phyloP scores from a whole-genome alignment of 768 basidiomycete species.

The Trametes cubensis region DNA sequence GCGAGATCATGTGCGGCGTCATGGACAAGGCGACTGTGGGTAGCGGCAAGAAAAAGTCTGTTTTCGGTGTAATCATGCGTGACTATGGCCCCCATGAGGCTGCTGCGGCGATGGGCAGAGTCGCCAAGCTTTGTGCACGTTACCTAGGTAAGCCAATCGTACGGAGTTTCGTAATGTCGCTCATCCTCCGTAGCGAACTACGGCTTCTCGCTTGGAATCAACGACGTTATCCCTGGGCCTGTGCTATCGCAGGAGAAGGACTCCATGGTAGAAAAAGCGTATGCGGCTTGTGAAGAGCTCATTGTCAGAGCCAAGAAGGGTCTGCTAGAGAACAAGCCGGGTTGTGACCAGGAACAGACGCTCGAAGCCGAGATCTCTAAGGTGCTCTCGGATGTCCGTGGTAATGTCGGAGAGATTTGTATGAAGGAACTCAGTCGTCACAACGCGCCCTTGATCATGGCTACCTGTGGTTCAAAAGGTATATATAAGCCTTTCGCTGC shows the following conservation, averaged over 20 bases:
- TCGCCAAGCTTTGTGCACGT: conserved; percentile 94
- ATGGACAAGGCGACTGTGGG: conserved; percentile 99
- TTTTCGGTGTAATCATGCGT: conserved; percentile 95
- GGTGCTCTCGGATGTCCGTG: conserved; percentile 92
- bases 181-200: conserved; percentile 75
- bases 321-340: conserved; percentile 93
- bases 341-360: conserved; percentile 95
- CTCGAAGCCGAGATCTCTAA: conserved; percentile 95
- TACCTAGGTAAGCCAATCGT: conserved; percentile 65
- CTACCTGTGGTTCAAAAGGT: conserved; percentile 98
- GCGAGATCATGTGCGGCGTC: conserved; percentile 98
- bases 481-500: conserved; percentile 3
- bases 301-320: conserved; percentile 92
- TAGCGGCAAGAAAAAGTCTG: conserved; percentile 98
- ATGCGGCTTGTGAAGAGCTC: conserved; percentile 81
- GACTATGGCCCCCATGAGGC: conserved; percentile 97
- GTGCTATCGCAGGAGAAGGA: conserved; percentile 82
- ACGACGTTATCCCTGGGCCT: conserved; percentile 96
- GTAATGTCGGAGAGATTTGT: conserved; percentile 94
- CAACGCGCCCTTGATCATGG: conserved; percentile 98
- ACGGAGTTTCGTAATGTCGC: conserved; percentile 15
- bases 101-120: conserved; percentile 90
- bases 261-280: conserved; percentile 82
- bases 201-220: conserved; percentile 97
- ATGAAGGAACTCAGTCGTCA: conserved; percentile 97